Percentiles rank a stretch among this genome's conserved stretches.
Conservation (phyloP, 768 basidiomycete species). For the Baorangia bicolor region DNA sequence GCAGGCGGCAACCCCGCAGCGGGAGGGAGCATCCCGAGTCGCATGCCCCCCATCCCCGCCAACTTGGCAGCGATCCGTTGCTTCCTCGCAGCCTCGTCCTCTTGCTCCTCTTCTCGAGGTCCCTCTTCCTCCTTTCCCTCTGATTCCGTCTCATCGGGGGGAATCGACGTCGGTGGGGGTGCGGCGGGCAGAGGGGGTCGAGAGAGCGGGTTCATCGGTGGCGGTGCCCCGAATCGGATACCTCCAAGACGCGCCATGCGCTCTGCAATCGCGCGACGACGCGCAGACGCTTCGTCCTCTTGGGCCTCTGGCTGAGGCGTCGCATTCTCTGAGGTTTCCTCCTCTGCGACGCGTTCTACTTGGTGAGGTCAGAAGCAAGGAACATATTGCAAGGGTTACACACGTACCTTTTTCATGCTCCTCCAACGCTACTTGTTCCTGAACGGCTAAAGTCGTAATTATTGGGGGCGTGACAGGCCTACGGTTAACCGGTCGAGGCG, state of each 20-base stretch:
- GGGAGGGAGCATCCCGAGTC: conserved; percentile 53
- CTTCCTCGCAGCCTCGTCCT: conserved; percentile 59
- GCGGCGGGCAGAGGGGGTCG: conserved; percentile 39
- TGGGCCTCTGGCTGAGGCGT: conserved; percentile 17
- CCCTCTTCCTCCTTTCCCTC: conserved; percentile 17
- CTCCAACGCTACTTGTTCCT: conserved; percentile 10
- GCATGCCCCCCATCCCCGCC: conserved; percentile 56
- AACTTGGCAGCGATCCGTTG: conserved; percentile 54
- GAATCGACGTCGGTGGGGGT: conserved; percentile 37
- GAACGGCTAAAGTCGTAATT: conserved; percentile 17
- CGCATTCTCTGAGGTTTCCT: conserved; percentile 4
- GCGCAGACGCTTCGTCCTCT: conserved; percentile 50
- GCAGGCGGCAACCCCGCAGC: conserved; percentile 16
- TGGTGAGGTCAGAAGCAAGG: background rate
- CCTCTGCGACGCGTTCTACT: conserved; percentile 9
- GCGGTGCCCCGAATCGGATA: conserved; percentile 75
- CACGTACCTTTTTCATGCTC: conserved; percentile 9
- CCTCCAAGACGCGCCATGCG: conserved; percentile 94
- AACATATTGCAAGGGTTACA: background rate
- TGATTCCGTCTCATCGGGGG: conserved; percentile 23
- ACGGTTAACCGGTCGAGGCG: conserved; percentile 13
- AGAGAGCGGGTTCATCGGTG: conserved; percentile 37
- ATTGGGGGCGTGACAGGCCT: conserved; percentile 25
- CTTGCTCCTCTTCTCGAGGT: conserved; percentile 45
- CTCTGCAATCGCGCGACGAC: conserved; percentile 78